Evolutionary conservation across 257 asterid genomes (phyloP).

Genomic region (Euphrasia confusa): DNA sequence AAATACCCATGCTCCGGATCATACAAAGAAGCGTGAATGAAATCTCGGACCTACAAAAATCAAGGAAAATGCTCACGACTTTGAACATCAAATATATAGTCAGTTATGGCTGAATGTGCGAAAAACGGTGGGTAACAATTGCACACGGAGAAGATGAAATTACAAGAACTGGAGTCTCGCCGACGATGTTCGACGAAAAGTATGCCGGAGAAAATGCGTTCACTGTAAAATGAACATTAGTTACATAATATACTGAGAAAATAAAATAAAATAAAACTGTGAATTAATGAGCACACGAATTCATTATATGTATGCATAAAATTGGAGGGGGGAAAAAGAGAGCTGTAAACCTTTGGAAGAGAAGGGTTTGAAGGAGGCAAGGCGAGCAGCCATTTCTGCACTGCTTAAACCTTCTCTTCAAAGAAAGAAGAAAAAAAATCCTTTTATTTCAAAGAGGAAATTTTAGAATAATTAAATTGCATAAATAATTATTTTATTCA

Average conservation of each 20-base stretch:
- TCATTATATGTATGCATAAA: background rate
- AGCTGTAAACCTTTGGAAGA: constrained; percentile 44
- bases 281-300: background rate
- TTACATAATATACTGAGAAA: background rate
- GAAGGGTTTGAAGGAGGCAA: constrained; percentile 39
- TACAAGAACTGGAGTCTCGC: constrained; percentile 71
- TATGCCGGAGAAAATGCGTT: constrained; percentile 42
- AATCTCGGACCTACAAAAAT: constrained; percentile 70
- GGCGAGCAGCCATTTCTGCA: constrained; percentile 59
- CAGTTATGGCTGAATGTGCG: no score
- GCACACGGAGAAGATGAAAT: constrained; percentile 8
- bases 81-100: constrained; percentile 20
- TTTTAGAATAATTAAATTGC: no score
- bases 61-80: background rate
- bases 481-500: no score
- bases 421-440: no score
- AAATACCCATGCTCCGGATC: constrained; percentile 81
- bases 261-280: background rate
- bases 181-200: constrained; percentile 61
- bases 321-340: background rate
- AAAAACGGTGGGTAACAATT: background rate
- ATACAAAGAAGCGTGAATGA: constrained; percentile 72
- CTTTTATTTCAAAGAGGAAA: no score
- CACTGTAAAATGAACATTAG: constrained; percentile 38
- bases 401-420: background rate